Conservation (phyloP, 2,329 filamentous ascomycete species). For the Calycina marina region DNA sequence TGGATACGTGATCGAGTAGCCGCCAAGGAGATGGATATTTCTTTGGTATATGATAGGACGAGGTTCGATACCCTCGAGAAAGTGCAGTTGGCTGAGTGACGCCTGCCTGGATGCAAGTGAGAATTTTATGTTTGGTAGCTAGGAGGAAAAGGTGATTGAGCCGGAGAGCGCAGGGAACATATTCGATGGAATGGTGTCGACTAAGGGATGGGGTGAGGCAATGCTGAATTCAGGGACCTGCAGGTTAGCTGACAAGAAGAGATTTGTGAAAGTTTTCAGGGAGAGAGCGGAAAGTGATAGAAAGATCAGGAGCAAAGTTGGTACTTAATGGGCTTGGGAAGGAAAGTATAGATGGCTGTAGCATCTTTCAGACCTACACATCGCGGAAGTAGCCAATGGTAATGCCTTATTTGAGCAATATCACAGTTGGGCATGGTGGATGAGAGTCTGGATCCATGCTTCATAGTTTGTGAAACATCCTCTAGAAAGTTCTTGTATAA, state of each 20-base stretch:
- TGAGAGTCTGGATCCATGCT: too few species aligned
- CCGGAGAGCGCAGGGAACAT: slow-evolving; percentile 4
- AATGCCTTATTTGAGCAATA: too few species aligned
- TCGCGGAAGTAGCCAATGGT: too few species aligned
- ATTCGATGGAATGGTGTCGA: slow-evolving; percentile 7
- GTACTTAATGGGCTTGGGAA: too few species aligned
- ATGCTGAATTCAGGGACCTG: slow-evolving; percentile 5
- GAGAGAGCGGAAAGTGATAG: slow-evolving; percentile 7
- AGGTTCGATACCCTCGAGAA: slow-evolving; percentile 2
- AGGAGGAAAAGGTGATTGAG: slow-evolving; percentile 3
- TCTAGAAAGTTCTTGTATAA: too few species aligned
- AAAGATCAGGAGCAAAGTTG: too few species aligned
- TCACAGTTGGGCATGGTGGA: too few species aligned
- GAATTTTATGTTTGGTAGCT: slow-evolving; percentile 6
- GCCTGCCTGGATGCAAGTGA: slow-evolving; percentile 7
- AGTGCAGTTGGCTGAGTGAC: slow-evolving; percentile 3
- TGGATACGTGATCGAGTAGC: slow-evolving; percentile 5
- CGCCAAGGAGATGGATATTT: slow-evolving; percentile 3
- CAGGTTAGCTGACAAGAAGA: slow-evolving; percentile 3
- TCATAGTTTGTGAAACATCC: too few species aligned
- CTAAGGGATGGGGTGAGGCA: slow-evolving; percentile 1
- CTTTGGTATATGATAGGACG: slow-evolving; percentile 3
- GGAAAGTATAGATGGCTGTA: too few species aligned
- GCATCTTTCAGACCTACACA: too few species aligned
- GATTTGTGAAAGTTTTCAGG: slow-evolving; percentile 6